Evolutionary conservation across 1,139 yeast species (phyloP).

Genomic region (Candida labiduridarum): DNA sequence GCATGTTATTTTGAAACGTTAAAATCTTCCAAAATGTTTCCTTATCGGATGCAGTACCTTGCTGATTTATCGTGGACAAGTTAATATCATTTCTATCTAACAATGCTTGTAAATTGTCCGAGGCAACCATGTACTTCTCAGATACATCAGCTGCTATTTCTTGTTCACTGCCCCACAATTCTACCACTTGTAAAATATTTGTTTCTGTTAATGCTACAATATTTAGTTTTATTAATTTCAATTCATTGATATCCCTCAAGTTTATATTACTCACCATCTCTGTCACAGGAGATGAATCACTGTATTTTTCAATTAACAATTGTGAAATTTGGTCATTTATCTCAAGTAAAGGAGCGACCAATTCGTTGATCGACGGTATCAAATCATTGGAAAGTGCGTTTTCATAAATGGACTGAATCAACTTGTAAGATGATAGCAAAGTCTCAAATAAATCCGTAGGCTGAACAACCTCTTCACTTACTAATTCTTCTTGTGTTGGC

Average conservation of each 20-base stretch:
- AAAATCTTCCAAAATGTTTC: constrained; percentile 42
- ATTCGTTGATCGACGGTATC: constrained; percentile 1
- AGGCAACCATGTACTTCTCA: constrained; percentile 42
- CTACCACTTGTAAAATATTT: constrained; percentile 21
- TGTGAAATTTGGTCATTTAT: constrained; percentile 24
- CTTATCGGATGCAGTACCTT: constrained; percentile 16
- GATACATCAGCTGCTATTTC: constrained; percentile 26
- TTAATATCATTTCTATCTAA: constrained; percentile 40
- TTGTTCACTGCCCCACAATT: constrained; percentile 26
- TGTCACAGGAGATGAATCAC: constrained; percentile 22
- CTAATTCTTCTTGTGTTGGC: constrained; percentile 23
- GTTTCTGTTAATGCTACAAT: constrained; percentile 24
- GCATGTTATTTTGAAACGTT: constrained; percentile 35
- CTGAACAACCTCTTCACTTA: constrained; percentile 34
- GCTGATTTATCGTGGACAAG: constrained; percentile 14
- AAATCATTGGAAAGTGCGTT: constrained; percentile 14
- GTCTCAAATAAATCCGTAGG: constrained; percentile 45
- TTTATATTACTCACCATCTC: constrained; percentile 31
- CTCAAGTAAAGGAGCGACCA: constrained; percentile 21
- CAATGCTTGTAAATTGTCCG: constrained; percentile 46
- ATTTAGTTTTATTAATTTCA: constrained; percentile 24
- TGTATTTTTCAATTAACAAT: constrained; percentile 26
- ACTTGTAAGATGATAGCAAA: constrained; percentile 30
- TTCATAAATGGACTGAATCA: constrained; percentile 36
- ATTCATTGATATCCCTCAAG: constrained; percentile 26